Percentiles rank a stretch among this genome's conserved stretches.
Evolutionary conservation across 176 grass and related monocot genomes (phyloP).

Genomic region (Oryza officinalis): DNA sequence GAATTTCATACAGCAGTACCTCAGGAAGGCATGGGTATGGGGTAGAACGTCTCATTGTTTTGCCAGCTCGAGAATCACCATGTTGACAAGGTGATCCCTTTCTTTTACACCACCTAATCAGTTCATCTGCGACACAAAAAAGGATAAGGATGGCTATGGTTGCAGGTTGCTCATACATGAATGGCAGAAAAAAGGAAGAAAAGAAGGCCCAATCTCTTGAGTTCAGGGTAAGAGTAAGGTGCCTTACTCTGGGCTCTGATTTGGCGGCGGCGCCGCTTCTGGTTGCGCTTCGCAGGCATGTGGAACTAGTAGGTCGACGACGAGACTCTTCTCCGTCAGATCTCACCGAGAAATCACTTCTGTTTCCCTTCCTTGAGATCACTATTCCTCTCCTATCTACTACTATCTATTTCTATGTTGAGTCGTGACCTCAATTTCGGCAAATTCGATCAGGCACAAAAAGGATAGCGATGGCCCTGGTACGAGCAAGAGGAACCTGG

Average conservation of each 20-base stretch:
- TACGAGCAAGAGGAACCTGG: too few species aligned
- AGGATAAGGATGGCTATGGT: background rate
- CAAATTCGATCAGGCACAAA: too few species aligned
- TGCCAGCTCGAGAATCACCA: background rate
- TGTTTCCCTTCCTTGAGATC: too few species aligned
- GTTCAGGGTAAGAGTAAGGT: background rate
- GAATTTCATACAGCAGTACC: background rate
- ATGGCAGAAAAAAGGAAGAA: background rate
- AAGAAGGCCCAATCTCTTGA: background rate
- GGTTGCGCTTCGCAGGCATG: background rate
- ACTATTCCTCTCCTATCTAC: too few species aligned
- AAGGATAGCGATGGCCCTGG: too few species aligned
- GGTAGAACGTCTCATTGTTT: background rate
- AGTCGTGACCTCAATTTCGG: too few species aligned
- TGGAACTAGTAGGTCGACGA: background rate
- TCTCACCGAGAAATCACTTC: background rate
- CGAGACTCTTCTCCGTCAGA: background rate
- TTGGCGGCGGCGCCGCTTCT: too few species aligned
- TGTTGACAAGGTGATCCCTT: background rate
- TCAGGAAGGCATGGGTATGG: conserved; percentile 7
- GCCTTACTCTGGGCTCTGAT: background rate
- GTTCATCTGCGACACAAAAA: background rate
- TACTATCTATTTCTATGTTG: too few species aligned
- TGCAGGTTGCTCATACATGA: background rate
- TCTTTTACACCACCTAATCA: background rate